A percentile compares a stretch with the other conserved stretches of the same genome.
These are phyloP conservation scores for Marchantia paleacea DNA, from an alignment of 225 moss, liverwort and hornwort genomes.

Conservation along the genomic window DNA sequence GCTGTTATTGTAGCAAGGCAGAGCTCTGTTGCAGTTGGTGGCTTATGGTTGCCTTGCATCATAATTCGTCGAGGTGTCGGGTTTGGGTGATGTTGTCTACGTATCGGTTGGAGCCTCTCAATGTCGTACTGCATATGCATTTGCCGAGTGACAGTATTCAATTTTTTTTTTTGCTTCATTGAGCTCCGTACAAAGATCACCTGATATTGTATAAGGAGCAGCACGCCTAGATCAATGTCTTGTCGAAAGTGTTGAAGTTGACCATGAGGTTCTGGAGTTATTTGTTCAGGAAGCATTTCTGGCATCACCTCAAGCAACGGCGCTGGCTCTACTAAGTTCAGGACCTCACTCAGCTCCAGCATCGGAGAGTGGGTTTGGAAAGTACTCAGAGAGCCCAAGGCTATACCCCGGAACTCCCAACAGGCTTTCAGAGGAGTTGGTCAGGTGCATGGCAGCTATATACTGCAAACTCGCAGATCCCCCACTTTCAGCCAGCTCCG, in stretches of 20 bases:
- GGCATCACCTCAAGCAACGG: slow-evolving; percentile 20
- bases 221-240: not conserved
- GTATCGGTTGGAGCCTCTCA: not conserved
- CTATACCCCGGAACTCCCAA: slow-evolving; percentile 55
- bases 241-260: not conserved
- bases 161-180: not conserved
- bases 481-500: slow-evolving; percentile 43
- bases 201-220: no score
- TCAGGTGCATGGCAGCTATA: slow-evolving; percentile 83
- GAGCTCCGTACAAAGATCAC: not conserved
- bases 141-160: not conserved
- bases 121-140: not conserved
- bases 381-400: slow-evolving; percentile 41
- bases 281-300: slow-evolving; percentile 35
- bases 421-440: slow-evolving; percentile 74
- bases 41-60: not conserved
- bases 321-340: slow-evolving; percentile 19
- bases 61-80: not conserved
- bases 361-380: slow-evolving; percentile 30
- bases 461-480: slow-evolving; percentile 93
- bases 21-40: not conserved
- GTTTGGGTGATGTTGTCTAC: not conserved
- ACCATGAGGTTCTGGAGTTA: not conserved
- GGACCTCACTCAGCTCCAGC: slow-evolving; percentile 31
- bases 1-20: not conserved